Evolutionary conservation across 1,284 basidiomycete species (phyloP), one percentile per base, ranked within the genome.

Genomic region (Marasmius fiardii): DNA sequence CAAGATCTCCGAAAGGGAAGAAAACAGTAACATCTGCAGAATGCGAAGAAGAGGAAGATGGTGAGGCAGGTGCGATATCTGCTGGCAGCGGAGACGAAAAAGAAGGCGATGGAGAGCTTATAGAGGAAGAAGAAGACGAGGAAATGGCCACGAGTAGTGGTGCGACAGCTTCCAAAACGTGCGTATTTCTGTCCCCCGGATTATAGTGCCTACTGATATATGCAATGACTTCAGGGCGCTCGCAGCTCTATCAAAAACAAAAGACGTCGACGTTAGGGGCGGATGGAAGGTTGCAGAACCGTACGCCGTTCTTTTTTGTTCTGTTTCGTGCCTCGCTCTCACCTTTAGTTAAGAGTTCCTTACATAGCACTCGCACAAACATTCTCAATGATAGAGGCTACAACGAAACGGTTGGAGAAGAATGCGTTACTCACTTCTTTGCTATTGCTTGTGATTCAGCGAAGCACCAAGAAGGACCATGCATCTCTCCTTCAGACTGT

Each of bases 331-430:
- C 16, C 24, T 10, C 33, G 21, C 23, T 52, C 65, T 54, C 35
- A 50, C 31, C 48, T 21, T 14, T 21, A 20, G n/a, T 39, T 5
- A 60, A 96, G 95, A 1, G 90, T 98, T 11, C 96, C 97, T 0
- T 99, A 99, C 69, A 88, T 92, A 8, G 92, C 95, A 2, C 80
- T 99, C 24, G 87, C 94, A 1, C 87, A 92, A 59, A 86, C 92
- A 0, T 99, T 99, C 67, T 81, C 87, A 31, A 76, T 92, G 52
- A 98, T 99, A 61, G 95, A 98, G 70, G 86, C 87, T 2, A 99
- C 97, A 0, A 98, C 95, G 1, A 99, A 98, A 68, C 90, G 97
- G 6, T 75, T 98, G 37, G 95, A 97, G 70, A 99, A 98, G 70
- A 92, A 87, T 4, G 84, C 93, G 1, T 78, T 94, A 58, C 81